Conservation (phyloP, 139 green algal species). For the Marvania coccoides region DNA sequence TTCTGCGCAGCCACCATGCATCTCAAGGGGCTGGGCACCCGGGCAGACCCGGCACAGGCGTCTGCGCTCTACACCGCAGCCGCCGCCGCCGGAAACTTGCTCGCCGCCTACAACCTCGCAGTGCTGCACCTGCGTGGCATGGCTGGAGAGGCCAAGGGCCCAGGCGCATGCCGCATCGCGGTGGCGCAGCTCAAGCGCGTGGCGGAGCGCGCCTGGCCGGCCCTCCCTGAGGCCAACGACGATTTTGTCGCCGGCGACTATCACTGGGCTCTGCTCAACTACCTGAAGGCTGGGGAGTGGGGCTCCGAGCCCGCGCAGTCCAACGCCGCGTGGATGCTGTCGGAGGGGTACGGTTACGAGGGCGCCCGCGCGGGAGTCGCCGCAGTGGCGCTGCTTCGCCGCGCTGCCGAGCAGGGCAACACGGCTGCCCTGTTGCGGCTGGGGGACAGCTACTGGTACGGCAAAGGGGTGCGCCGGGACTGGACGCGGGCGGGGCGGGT, state of each 20-base stretch:
- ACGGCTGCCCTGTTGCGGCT: slow-evolving; percentile 61
- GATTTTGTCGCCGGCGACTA: slow-evolving; percentile 52
- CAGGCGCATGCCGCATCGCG: slow-evolving; percentile 5
- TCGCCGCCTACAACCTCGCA: slow-evolving; percentile 87
- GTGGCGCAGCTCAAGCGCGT: neutral
- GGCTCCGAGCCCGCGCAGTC: slow-evolving; percentile 82
- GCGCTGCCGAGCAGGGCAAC: slow-evolving; percentile 71
- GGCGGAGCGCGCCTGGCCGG: neutral
- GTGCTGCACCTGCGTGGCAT: slow-evolving; percentile 66
- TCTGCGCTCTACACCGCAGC: slow-evolving; percentile 27
- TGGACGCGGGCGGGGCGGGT: slow-evolving; percentile 23
- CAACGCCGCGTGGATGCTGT: slow-evolving; percentile 92
- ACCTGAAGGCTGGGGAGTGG: slow-evolving; percentile 72
- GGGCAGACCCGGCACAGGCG: slow-evolving; percentile 11
- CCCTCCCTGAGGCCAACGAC: slow-evolving; percentile 40
- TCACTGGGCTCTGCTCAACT: slow-evolving; percentile 51
- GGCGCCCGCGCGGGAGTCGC: neutral
- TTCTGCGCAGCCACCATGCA: slow-evolving; percentile 79
- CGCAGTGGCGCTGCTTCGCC: slow-evolving; percentile 51
- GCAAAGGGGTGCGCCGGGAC: slow-evolving; percentile 42
- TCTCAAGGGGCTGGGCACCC: slow-evolving; percentile 43
- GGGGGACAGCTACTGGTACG: slow-evolving; percentile 85
- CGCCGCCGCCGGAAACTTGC: slow-evolving; percentile 49
- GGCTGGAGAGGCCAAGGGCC: slow-evolving; percentile 1
- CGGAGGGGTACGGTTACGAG: slow-evolving; percentile 16